These are phyloP conservation scores for Aquilaria agallochum DNA, from an alignment of 441 rosid genomes.

Conservation along the genomic window DNA sequence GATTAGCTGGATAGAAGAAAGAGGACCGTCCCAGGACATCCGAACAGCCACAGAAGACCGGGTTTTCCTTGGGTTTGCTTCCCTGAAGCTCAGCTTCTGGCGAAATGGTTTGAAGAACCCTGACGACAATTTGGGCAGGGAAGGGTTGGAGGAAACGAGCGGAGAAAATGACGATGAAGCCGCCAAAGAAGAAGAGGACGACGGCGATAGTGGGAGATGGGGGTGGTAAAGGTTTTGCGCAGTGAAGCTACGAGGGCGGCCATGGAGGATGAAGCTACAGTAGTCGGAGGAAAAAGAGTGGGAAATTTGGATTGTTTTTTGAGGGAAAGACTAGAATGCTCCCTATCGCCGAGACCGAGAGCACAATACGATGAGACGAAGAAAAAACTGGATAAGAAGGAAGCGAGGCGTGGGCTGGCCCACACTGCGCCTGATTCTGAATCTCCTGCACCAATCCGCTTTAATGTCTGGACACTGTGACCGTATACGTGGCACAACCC, in stretches of 20 bases:
- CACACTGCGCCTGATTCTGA: no score
- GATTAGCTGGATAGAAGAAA: slow-evolving; percentile 77
- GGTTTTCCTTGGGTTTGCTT: slow-evolving; percentile 6
- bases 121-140: slow-evolving; percentile 16
- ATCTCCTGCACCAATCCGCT: no score
- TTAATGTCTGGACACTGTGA: no score
- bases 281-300: background rate
- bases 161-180: slow-evolving; percentile 32
- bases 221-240: slow-evolving; percentile 29
- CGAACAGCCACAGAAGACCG: slow-evolving; percentile 24
- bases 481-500: no score
- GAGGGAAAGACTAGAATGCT: background rate
- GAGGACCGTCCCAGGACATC: slow-evolving; percentile 91
- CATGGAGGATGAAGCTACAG: slow-evolving; percentile 11
- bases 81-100: slow-evolving; percentile 14
- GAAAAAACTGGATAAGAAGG: no score
- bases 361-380: no score
- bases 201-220: slow-evolving; percentile 9
- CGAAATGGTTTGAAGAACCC: slow-evolving; percentile 34
- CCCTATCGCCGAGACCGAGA: no score
- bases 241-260: slow-evolving; percentile 29
- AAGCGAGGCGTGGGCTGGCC: no score
- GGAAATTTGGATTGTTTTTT: background rate
- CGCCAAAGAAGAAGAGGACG: slow-evolving; percentile 10
- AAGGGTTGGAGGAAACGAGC: slow-evolving; percentile 14